Evolutionary conservation across 805 yeast genomes (phyloP).

Genomic region (Yamadazyma laniorum): DNA sequence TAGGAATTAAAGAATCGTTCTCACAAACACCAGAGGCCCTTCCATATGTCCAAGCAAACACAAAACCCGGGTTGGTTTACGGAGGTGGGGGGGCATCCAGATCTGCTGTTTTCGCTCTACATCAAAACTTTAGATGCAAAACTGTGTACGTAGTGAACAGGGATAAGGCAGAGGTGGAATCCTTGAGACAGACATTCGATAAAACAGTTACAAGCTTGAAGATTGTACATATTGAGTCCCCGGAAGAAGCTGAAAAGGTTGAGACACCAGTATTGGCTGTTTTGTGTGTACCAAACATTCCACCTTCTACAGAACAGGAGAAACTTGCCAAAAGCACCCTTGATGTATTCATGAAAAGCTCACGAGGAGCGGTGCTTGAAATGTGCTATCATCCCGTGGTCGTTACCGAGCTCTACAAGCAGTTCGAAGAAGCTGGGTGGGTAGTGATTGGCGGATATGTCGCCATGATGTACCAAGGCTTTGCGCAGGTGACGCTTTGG

Average conservation of each 20-base stretch:
- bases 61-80: conserved; percentile 29
- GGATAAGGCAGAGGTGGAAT: conserved; percentile 24
- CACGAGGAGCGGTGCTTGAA: conserved; percentile 28
- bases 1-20: conserved; percentile 31
- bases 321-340: conserved; percentile 23
- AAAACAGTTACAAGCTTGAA: conserved; percentile 23
- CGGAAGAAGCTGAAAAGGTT: conserved; percentile 21
- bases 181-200: conserved; percentile 18
- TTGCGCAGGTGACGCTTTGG: conserved; percentile 32
- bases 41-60: conserved; percentile 6
- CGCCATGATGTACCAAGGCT: conserved; percentile 32
- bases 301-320: conserved; percentile 23
- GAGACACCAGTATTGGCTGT: conserved; percentile 24
- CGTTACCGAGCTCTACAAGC: conserved; percentile 22
- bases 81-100: conserved; percentile 39
- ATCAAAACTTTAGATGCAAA: conserved; percentile 23
- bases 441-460: conserved; percentile 28
- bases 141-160: conserved; percentile 29
- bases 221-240: conserved; percentile 23
- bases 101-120: conserved; percentile 30
- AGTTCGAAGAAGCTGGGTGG: conserved; percentile 24
- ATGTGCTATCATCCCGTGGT: conserved; percentile 35
- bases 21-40: conserved; percentile 10
- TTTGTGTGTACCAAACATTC: conserved; percentile 29
- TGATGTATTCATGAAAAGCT: conserved; percentile 23